Evolutionary conservation across 2,329 filamentous ascomycete genomes (phyloP).

Genomic region (Curvularia sp.): DNA sequence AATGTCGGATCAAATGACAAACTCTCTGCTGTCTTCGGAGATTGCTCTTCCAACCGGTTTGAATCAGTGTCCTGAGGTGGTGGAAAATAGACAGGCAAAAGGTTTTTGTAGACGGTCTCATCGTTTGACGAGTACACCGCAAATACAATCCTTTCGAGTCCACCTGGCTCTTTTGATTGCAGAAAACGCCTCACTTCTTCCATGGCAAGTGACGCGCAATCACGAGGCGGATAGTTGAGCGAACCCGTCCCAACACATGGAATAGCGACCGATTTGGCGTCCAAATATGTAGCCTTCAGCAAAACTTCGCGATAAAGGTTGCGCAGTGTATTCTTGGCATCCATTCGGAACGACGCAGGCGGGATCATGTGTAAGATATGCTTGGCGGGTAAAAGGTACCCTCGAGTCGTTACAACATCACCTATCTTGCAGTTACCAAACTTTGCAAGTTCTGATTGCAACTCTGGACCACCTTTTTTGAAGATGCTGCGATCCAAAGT

Average conservation of each 20-base stretch:
- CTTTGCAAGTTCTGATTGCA: constrained; percentile 31
- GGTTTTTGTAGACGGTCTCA: constrained; percentile 42
- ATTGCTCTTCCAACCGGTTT: constrained; percentile 15
- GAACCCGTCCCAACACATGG: constrained; percentile 45
- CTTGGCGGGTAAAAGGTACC: constrained; percentile 40
- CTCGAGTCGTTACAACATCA: constrained; percentile 37
- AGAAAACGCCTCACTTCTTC: constrained; percentile 46
- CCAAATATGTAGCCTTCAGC: constrained; percentile 31
- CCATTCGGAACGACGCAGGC: constrained; percentile 31
- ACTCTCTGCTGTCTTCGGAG: neutral
- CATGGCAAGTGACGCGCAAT: constrained; percentile 42
- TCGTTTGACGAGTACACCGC: constrained; percentile 41
- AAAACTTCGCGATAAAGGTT: constrained; percentile 42
- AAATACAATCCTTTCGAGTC: constrained; percentile 42
- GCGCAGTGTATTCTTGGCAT: constrained; percentile 36
- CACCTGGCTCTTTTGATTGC: constrained; percentile 30
- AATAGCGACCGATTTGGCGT: constrained; percentile 43
- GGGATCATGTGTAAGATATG: constrained; percentile 43
- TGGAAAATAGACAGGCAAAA: constrained; percentile 45
- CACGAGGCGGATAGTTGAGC: constrained; percentile 38
- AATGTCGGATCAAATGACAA: neutral
- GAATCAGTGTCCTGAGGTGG: constrained; percentile 25
- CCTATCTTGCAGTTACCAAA: constrained; percentile 40
- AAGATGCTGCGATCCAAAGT: constrained; percentile 44
- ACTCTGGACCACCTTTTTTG: constrained; percentile 35